Base-by-base conservation (phyloP, 768 basidiomycete genomes). In the Baorangia bicolor region DNA sequence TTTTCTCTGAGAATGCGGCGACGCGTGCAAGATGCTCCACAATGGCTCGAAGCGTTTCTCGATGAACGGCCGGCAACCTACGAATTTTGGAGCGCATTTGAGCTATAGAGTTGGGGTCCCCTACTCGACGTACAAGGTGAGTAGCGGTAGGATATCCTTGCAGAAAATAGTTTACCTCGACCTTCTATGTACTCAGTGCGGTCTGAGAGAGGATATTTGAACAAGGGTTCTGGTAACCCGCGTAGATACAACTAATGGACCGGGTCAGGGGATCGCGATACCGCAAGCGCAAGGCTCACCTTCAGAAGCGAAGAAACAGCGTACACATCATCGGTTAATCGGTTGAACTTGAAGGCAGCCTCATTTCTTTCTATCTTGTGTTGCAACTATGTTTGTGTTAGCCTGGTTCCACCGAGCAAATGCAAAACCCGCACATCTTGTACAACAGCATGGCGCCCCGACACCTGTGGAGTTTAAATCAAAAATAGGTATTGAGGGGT, bases 281-380 rank as follows among this genome's bases (percentile, higher is more conserved):
- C n/a, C 21, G 18, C 28, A 21, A 23, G 43, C 31, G 9, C 27
- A 51, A 49, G 12, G 25, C 52, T 52, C 53, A 90, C 91, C 81
- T 97, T 96, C 50, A 97, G 72, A 53, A 97, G 75, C 1, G 91
- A 92, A 21, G 92, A 81, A 30, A 95, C 87, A 28, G 86, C 88
- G 67, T 84, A 92, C 1, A 94, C 78, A 65, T 97, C 94, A 58
- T 94, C 92, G 7, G 73, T 75, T 45, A 78, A 79, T 10, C 81
- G 76, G 49, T 84, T 83, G 70, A 97, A 93, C 49, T 79, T 74
- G 68, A 94, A 96, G 13, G 75, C 75, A 27, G 74, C 71, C 70
- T 96, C 94, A 63, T 94, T 87, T 59, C 85, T 83, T 70, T 97
- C 94, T 52, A 95, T 85, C 63, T 88, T 90, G 62, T 90, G 91